Base-by-base conservation (phyloP, 176 grass and related monocot genomes). In the Metroxylon sagu region DNA sequence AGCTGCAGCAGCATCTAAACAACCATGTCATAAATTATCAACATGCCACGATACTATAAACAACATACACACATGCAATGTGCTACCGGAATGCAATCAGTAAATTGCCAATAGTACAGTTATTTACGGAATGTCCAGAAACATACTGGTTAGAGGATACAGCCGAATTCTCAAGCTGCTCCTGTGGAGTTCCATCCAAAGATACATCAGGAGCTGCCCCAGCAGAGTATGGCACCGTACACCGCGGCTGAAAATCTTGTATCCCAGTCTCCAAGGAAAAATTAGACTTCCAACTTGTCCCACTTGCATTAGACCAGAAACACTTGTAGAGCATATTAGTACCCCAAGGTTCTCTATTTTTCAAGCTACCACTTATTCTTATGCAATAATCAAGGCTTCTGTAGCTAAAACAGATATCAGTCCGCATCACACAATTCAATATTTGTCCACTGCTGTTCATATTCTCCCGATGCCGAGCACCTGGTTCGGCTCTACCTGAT, bases 271-370 rank as follows among this genome's bases (percentile, higher is more conserved):
- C 68, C 7, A 50, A 7, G 4, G 68, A 26, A 51, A 55, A 50
- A 60, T 60, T 60, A 18, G 16, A 59, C 16, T 15, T 71, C 68
- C 68, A 71, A 17, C 26, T 29, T 17, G 15, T 59, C 21, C 43
- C 68, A 52, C 25, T 16, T 18, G 48, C 48, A 60, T 30, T 60
- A 50, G 68, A 60, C 68, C 68, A 71, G 25, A 71, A 71, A 71
- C 68, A 71, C 17, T 51, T 71, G 25, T 71, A 71, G 23, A 60
- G 6, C 68, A 71, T 71, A 71, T 71, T 60, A 56, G 35, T 51
- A 14, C 55, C 68, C 43, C 39, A 60, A 5, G 68, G 68, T 29
- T 71, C 17, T 8, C 56, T 19, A 60, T 29, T 71, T 21, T 52
- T 71, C 56, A 71, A 71, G 55, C 16, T 71, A 19, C 56, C 68